phyloP scores from a whole-genome alignment of 148 eudicot species.

The Chenopodium suecicum region DNA sequence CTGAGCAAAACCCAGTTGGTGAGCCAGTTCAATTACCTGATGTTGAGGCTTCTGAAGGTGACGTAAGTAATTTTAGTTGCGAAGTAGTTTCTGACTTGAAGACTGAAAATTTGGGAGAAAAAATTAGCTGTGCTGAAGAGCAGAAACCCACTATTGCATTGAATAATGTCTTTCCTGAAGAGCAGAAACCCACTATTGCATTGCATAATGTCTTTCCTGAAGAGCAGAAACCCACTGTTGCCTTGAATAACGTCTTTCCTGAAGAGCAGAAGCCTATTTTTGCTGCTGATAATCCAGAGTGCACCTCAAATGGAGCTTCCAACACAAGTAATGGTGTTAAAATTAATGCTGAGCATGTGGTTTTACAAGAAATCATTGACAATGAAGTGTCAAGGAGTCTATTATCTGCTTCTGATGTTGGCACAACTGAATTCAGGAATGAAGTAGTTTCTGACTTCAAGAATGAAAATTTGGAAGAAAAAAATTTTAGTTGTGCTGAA shows the following conservation, averaged over 20 bases:
- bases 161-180: conserved; percentile 14
- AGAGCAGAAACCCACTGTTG: conserved; percentile 10
- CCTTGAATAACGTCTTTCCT: conserved; percentile 8
- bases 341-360: conserved; percentile 26
- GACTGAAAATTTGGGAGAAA: conserved; percentile 14
- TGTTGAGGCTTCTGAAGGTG: conserved; percentile 17
- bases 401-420: conserved; percentile 14
- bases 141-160: conserved; percentile 8
- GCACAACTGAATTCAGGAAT: conserved; percentile 7
- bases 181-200: conserved; percentile 11
- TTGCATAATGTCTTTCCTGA: conserved; percentile 14
- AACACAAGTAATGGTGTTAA: conserved; percentile 8
- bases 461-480: conserved; percentile 17
- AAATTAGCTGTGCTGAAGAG: conserved; percentile 16
- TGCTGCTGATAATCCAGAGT: conserved; percentile 22
- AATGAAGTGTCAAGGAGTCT: conserved; percentile 14
- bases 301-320: conserved; percentile 20
- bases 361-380: conserved; percentile 16
- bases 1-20: conserved; percentile 17
- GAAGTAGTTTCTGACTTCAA: conserved; percentile 23
- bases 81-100: conserved; percentile 22
- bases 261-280: conserved; percentile 13
- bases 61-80: conserved; percentile 5
- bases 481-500: conserved; percentile 6
- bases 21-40: conserved; percentile 18